A percentile compares a stretch with the other conserved stretches of the same genome.
Conservation (phyloP, 768 basidiomycete species). For the Mrakia gelida region DNA sequence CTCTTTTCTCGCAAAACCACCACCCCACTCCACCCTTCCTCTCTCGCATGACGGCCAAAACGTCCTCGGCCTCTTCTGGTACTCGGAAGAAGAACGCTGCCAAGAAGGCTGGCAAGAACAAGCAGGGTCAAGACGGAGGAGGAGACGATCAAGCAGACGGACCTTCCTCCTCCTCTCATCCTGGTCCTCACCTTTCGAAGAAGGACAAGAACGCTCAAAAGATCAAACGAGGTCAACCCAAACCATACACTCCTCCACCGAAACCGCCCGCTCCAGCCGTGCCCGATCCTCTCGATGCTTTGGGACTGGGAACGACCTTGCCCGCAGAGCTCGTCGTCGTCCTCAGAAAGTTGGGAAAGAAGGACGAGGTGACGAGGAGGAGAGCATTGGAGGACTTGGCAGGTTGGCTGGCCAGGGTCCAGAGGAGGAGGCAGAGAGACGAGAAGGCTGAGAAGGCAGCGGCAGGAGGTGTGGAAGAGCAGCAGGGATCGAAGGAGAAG, state of each 20-base stretch:
- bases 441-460: slow-evolving; percentile 49
- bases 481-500: background rate
- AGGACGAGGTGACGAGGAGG: slow-evolving; percentile 76
- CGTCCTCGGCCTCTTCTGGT: slow-evolving; percentile 74
- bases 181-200: slow-evolving; percentile 29
- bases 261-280: slow-evolving; percentile 50
- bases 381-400: slow-evolving; percentile 82
- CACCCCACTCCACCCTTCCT: background rate
- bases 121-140: slow-evolving; percentile 21
- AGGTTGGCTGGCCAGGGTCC: slow-evolving; percentile 57
- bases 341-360: slow-evolving; percentile 76
- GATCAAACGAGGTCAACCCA: slow-evolving; percentile 54
- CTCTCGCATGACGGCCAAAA: slow-evolving; percentile 40
- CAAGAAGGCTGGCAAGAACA: slow-evolving; percentile 53
- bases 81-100: slow-evolving; percentile 92
- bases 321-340: slow-evolving; percentile 80
- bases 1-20: background rate
- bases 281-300: slow-evolving; percentile 81
- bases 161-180: slow-evolving; percentile 44
- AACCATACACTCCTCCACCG: slow-evolving; percentile 72
- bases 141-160: slow-evolving; percentile 33
- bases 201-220: slow-evolving; percentile 48
- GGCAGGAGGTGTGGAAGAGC: slow-evolving; percentile 37
- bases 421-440: background rate
- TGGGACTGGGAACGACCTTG: slow-evolving; percentile 66